A percentile compares a stretch with the other conserved stretches of the same genome.
Conservation (phyloP, 257 asterid genomes). For the Echites panduratus region DNA sequence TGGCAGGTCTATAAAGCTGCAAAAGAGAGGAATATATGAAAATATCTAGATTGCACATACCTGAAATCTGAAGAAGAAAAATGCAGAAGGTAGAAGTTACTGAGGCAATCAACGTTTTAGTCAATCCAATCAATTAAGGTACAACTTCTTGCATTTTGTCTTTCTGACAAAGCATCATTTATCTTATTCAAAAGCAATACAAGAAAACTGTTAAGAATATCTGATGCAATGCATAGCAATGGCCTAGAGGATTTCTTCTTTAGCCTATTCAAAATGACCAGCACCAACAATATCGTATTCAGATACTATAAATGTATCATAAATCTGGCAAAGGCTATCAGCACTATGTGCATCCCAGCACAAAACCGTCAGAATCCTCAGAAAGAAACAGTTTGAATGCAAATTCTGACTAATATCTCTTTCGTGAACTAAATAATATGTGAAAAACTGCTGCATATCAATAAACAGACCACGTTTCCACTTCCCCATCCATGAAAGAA, state of each 20-base stretch:
- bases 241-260: background rate
- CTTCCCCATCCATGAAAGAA: too few relatives aligned
- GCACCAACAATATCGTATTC: background rate
- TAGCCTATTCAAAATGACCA: background rate
- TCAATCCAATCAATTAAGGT: background rate
- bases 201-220: background rate
- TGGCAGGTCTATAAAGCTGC: slow-evolving; percentile 47
- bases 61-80: background rate
- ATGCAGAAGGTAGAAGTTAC: background rate
- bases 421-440: background rate
- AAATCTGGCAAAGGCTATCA: background rate
- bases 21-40: slow-evolving; percentile 9
- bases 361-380: too few relatives aligned
- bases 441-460: background rate
- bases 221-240: background rate
- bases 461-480: background rate
- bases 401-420: background rate
- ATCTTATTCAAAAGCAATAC: background rate
- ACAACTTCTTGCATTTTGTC: background rate
- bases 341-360: background rate
- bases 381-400: background rate
- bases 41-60: background rate
- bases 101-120: background rate
- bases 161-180: background rate
- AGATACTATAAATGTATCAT: background rate